phyloP scores from a whole-genome alignment of 2,329 filamentous ascomycete genomes.

The Stromatinia cepivora region DNA sequence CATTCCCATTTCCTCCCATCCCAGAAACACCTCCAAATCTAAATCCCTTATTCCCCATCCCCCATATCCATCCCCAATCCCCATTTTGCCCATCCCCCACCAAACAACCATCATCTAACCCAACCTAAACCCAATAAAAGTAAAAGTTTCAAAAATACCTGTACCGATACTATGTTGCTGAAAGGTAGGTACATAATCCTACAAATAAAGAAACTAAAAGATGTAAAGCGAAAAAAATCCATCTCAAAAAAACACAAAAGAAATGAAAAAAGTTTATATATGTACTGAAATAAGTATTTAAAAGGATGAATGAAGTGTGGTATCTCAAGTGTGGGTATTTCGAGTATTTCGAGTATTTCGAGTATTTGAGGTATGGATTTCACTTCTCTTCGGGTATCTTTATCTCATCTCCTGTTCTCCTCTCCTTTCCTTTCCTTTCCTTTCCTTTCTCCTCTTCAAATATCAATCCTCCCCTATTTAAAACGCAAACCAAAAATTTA shows the following conservation, averaged over 20 bases:
- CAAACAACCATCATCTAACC: too few species aligned
- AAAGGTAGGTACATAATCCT: neutral
- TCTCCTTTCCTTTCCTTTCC: neutral
- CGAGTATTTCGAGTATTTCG: neutral
- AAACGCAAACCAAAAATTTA: neutral
- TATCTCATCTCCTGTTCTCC: neutral
- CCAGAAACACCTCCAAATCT: too few species aligned
- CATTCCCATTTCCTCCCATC: too few species aligned
- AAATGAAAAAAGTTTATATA: neutral
- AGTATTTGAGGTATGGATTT: neutral
- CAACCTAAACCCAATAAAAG: neutral
- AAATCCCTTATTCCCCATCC: too few species aligned
- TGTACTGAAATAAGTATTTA: neutral
- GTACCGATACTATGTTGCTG: neutral
- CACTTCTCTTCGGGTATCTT: conserved; percentile 5
- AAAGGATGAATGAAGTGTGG: neutral
- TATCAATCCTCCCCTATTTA: neutral
- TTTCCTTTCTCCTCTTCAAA: neutral
- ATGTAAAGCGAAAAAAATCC: too few species aligned
- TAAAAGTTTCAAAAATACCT: neutral
- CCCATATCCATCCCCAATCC: too few species aligned
- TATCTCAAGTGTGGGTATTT: conserved; percentile 1
- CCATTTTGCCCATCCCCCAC: too few species aligned
- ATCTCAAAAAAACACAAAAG: too few species aligned
- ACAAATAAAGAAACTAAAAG: too few species aligned